Evolutionary conservation across 305 asterid species (phyloP).

Genomic region (Fraxinus albicans): DNA sequence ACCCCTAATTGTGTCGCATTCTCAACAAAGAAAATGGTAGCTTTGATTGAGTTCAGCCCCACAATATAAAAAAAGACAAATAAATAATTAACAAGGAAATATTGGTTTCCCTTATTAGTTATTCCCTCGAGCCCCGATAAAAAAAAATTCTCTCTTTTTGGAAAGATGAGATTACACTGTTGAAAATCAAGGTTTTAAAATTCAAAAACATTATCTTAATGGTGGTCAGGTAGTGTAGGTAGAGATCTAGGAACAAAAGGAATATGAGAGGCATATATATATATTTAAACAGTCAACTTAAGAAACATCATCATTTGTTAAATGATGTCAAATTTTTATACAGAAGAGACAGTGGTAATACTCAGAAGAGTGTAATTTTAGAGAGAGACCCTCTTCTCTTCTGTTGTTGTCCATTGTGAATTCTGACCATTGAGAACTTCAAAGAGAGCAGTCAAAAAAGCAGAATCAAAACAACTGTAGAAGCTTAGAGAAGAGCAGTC

Average conservation of each 20-base stretch:
- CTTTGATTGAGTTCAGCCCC: background rate
- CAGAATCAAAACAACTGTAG: constrained; percentile 30
- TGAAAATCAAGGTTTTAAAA: background rate
- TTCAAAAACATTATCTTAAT: background rate
- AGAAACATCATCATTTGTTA: constrained; percentile 1
- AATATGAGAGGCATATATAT: background rate
- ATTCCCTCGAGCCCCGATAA: background rate
- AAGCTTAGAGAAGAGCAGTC: constrained; percentile 17
- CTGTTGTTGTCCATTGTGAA: background rate
- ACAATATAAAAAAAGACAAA: background rate
- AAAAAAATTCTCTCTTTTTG: background rate
- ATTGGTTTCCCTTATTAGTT: background rate
- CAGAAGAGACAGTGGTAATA: background rate
- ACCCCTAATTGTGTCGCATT: background rate
- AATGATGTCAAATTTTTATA: background rate
- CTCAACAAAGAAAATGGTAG: background rate
- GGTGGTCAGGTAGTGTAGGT: background rate
- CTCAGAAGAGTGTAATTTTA: background rate
- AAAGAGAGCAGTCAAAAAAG: constrained; percentile 30
- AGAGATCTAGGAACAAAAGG: background rate
- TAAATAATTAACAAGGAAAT: too few species aligned
- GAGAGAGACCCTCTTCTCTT: background rate
- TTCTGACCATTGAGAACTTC: background rate
- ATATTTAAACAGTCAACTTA: background rate
- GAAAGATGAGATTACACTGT: background rate